Evolutionary conservation across 257 asterid species (phyloP).

Genomic region (Verbascum thapsus): DNA sequence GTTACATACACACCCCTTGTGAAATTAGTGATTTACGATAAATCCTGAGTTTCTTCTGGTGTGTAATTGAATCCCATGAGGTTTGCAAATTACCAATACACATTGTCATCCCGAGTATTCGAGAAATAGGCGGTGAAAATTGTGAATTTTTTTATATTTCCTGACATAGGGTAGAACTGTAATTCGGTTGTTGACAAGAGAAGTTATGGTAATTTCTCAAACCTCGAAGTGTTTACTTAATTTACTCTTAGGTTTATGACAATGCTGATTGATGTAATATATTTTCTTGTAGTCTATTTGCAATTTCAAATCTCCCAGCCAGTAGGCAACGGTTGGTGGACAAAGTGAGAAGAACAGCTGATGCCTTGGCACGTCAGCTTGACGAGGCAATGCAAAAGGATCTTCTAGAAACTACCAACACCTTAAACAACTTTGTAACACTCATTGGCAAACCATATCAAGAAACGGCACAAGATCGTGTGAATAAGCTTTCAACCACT

Average conservation of each 20-base stretch:
- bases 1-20: too few relatives aligned
- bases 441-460: conserved; percentile 66
- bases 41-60: too few relatives aligned
- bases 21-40: too few relatives aligned
- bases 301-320: conserved; percentile 79
- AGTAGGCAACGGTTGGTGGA: conserved; percentile 64
- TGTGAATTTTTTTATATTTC: too few relatives aligned
- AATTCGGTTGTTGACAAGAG: too few relatives aligned
- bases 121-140: too few relatives aligned
- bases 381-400: conserved; percentile 90
- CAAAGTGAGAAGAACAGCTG: conserved; percentile 76
- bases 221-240: too few relatives aligned
- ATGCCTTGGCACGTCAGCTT: conserved; percentile 77
- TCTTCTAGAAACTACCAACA: conserved; percentile 52
- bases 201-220: too few relatives aligned
- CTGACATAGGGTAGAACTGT: too few relatives aligned
- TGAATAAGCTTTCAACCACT: conserved; percentile 53
- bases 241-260: not conserved
- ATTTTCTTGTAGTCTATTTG: conserved; percentile 56
- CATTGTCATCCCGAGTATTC: too few relatives aligned
- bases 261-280: conserved; percentile 26
- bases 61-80: too few relatives aligned
- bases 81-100: too few relatives aligned
- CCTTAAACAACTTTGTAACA: conserved; percentile 53
- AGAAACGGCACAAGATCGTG: conserved; percentile 55